Conservation (phyloP, 225 moss, liverwort and hornwort genomes). For the Takakia lepidozioides region DNA sequence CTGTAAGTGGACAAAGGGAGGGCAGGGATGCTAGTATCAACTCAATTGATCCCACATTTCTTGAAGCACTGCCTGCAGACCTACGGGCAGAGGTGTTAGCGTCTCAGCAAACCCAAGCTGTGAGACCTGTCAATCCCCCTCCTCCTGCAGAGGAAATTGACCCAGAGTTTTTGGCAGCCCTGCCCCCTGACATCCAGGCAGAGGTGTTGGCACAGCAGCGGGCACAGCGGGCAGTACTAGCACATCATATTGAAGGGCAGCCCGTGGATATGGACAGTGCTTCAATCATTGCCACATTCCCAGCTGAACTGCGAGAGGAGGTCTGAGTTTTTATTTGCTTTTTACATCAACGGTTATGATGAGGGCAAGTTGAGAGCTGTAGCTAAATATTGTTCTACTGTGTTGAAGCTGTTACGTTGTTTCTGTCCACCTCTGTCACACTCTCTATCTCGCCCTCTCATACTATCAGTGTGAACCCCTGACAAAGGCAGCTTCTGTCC, state of each 20-base stretch:
- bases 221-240: constrained; percentile 69
- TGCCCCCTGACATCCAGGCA: constrained; percentile 92
- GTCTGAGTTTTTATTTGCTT: too few relatives aligned
- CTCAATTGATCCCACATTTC: constrained; percentile 89
- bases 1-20: constrained; percentile 14
- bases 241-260: constrained; percentile 70
- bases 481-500: too few relatives aligned
- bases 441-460: too few relatives aligned
- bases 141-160: constrained; percentile 86
- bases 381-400: too few relatives aligned
- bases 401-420: too few relatives aligned
- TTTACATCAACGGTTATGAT: too few relatives aligned
- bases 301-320: constrained; percentile 95
- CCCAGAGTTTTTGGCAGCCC: constrained; percentile 88
- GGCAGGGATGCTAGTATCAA: constrained; percentile 35
- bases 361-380: too few relatives aligned
- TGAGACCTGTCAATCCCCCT: constrained; percentile 51
- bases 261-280: constrained; percentile 99
- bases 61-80: constrained; percentile 94
- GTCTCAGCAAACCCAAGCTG: constrained; percentile 69
- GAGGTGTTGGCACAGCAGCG: constrained; percentile 94
- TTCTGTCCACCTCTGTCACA: too few relatives aligned
- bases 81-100: constrained; percentile 93
- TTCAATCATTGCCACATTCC: constrained; percentile 95
- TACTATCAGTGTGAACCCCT: too few relatives aligned